Evolutionary conservation across 768 basidiomycete genomes (phyloP).

Genomic region (Mycena amicta): DNA sequence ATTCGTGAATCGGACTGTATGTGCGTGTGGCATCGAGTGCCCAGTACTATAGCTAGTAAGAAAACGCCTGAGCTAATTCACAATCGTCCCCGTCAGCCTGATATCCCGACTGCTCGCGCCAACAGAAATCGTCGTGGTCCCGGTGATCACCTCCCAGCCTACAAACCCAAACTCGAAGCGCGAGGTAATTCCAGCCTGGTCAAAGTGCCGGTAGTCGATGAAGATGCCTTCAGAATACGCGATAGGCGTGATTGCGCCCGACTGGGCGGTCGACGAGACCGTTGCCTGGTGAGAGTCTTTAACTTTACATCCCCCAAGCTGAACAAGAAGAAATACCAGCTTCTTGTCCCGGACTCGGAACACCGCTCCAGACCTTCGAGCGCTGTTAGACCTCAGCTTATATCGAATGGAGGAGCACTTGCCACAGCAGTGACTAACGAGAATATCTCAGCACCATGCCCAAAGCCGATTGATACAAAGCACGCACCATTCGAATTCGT

Average conservation of each 20-base stretch:
- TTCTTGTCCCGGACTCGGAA: constrained; percentile 70
- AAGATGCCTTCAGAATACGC: constrained; percentile 61
- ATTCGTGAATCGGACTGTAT: too few species aligned
- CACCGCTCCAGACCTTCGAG: constrained; percentile 50
- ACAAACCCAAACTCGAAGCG: constrained; percentile 54
- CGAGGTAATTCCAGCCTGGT: constrained; percentile 48
- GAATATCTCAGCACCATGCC: neutral
- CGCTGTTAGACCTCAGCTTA: too few species aligned
- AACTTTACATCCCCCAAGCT: too few species aligned
- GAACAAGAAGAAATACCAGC: constrained; percentile 39
- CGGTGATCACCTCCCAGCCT: constrained; percentile 55
- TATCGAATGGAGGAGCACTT: constrained; percentile 16
- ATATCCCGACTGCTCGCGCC: constrained; percentile 56
- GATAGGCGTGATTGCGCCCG: constrained; percentile 46
- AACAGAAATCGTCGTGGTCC: constrained; percentile 46
- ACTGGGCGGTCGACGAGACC: constrained; percentile 50
- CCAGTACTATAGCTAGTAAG: too few species aligned
- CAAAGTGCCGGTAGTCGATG: constrained; percentile 63
- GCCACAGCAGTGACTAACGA: constrained; percentile 41
- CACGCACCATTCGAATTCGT: constrained; percentile 50
- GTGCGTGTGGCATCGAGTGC: too few species aligned
- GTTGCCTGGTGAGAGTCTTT: too few species aligned
- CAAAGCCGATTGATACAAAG: neutral
- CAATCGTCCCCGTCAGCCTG: constrained; percentile 44
- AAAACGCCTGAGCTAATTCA: too few species aligned